phyloP scores from a whole-genome alignment of 192 early-diverging fungal genomes.

The Backusella circina region DNA sequence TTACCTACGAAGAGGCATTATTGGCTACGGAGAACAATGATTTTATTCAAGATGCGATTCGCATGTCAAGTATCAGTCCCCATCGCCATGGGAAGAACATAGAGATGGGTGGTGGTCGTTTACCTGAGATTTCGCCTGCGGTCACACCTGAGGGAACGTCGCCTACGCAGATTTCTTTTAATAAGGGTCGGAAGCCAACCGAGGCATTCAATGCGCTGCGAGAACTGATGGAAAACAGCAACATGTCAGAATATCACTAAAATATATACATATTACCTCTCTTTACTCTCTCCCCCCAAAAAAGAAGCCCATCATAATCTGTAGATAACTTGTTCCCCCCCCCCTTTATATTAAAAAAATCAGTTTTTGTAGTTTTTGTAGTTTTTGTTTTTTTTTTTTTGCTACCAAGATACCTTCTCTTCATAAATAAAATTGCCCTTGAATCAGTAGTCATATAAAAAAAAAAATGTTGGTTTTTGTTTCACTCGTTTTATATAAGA shows the following conservation, averaged over 20 bases:
- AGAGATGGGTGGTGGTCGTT: no score
- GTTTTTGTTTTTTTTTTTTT: neutral
- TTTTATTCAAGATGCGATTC: conserved; percentile 29
- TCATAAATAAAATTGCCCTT: neutral
- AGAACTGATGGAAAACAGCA: neutral
- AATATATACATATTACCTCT: neutral
- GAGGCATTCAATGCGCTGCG: neutral
- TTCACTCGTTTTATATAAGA: neutral
- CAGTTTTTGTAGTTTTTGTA: neutral
- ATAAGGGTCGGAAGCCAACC: neutral
- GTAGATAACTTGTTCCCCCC: neutral
- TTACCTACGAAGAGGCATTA: conserved; percentile 30
- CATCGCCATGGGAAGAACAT: neutral
- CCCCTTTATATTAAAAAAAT: neutral
- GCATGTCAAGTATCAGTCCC: conserved; percentile 15
- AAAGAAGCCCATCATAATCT: neutral
- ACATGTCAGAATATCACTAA: neutral
- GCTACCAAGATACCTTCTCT: neutral
- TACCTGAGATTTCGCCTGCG: neutral
- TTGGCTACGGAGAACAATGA: conserved; percentile 13
- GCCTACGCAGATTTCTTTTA: neutral
- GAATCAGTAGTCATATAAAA: neutral
- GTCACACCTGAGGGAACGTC: neutral
- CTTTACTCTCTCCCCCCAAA: neutral
- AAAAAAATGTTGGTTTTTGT: neutral